Conservation (phyloP, 73 alveolate species). For the Symbiodinium pilosum region DNA sequence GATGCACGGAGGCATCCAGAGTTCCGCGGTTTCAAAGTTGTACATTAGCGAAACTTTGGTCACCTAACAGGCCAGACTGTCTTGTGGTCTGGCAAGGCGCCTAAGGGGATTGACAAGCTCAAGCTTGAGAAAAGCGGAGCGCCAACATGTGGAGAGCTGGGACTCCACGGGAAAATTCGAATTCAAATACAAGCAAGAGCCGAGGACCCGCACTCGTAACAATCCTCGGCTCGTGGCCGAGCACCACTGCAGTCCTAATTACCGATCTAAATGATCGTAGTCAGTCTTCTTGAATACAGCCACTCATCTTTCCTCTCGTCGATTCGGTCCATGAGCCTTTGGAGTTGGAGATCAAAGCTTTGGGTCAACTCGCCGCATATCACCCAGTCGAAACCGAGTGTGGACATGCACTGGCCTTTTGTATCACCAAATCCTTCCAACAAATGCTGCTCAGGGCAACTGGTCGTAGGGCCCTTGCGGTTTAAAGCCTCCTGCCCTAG, state of each 20-base stretch:
- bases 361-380: not conserved
- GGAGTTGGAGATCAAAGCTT: not conserved
- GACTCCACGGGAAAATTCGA: not conserved
- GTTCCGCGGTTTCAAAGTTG: too few relatives aligned
- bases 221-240: not conserved
- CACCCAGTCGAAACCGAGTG: not conserved
- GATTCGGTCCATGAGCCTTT: not conserved
- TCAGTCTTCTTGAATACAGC: not conserved
- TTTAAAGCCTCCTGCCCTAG: not conserved
- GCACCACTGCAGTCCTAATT: not conserved
- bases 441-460: not conserved
- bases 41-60: too few relatives aligned
- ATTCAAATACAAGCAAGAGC: not conserved
- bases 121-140: too few relatives aligned
- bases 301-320: not conserved
- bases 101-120: too few relatives aligned
- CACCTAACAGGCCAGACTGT: too few relatives aligned
- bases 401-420: not conserved
- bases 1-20: too few relatives aligned
- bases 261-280: not conserved
- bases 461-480: not conserved
- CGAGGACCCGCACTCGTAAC: not conserved
- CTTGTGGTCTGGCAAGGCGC: too few relatives aligned
- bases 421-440: not conserved
- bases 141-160: not conserved